Evolutionary conservation across 1,139 yeast species (phyloP).

Genomic region (Saccharomyces hybrid): DNA sequence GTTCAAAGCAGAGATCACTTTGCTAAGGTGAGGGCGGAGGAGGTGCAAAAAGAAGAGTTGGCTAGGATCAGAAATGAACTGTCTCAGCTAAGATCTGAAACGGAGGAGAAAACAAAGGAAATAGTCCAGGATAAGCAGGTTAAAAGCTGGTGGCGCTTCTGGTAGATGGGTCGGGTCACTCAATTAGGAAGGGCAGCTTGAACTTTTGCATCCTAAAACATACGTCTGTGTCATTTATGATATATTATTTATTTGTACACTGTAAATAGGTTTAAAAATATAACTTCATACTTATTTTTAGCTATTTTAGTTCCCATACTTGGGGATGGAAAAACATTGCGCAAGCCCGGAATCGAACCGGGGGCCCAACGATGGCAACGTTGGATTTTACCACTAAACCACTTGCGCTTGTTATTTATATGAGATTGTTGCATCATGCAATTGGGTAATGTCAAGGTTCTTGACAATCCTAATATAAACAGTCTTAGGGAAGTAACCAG

Average conservation of each 20-base stretch:
- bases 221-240: background rate
- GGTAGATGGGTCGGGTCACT: conserved; percentile 10
- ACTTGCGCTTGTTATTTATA: background rate
- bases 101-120: conserved; percentile 34
- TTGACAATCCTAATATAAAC: background rate
- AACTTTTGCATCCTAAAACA: background rate
- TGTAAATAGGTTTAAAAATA: background rate
- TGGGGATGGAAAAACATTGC: background rate
- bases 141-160: conserved; percentile 30
- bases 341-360: conserved; percentile 1
- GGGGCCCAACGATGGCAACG: conserved; percentile 2
- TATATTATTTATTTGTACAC: background rate
- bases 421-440: too few species aligned
- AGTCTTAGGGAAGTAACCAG: too few species aligned
- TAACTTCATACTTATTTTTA: background rate
- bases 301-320: too few species aligned
- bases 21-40: conserved; percentile 43
- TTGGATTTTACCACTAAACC: conserved; percentile 1
- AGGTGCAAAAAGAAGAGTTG: conserved; percentile 41
- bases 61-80: conserved; percentile 35
- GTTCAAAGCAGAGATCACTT: conserved; percentile 29
- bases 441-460: too few species aligned
- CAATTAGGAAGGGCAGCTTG: too few species aligned
- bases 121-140: conserved; percentile 32
- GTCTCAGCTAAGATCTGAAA: conserved; percentile 29